These are phyloP conservation scores for Dendrostoma leiphaemia DNA, from an alignment of 2,329 filamentous ascomycete species.

Conservation along the genomic window DNA sequence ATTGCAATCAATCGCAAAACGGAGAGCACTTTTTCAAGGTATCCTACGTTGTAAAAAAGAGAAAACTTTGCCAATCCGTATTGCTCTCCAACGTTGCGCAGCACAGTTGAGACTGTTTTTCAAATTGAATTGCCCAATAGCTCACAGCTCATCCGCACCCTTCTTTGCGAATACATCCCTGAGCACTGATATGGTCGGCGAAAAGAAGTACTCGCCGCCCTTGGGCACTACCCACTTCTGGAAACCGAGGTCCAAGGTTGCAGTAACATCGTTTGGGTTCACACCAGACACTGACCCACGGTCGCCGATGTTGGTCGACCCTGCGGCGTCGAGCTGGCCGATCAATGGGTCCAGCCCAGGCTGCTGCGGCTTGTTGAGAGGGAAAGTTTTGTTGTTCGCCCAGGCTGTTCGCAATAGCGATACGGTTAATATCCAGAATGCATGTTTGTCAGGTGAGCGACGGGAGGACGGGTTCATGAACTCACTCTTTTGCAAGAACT, in stretches of 20 bases:
- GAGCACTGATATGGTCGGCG: conserved; percentile 36
- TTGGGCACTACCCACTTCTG: conserved; percentile 37
- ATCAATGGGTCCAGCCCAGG: conserved; percentile 37
- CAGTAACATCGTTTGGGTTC: conserved; percentile 21
- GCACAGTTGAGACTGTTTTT: background rate
- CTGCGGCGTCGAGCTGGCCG: conserved; percentile 28
- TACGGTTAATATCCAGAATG: no score
- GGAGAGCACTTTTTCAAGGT: background rate
- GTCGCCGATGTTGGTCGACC: conserved; percentile 21
- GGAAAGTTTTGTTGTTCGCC: conserved; percentile 19
- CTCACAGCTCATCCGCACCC: background rate
- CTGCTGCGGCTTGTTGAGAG: conserved; percentile 19
- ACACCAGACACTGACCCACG: conserved; percentile 26
- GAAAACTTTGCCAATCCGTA: no score
- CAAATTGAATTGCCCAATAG: background rate
- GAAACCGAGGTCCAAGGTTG: conserved; percentile 22
- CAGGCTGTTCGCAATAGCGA: conserved; percentile 14
- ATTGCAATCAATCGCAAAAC: background rate
- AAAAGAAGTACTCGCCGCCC: conserved; percentile 47
- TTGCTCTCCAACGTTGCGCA: no score
- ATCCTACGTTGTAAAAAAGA: no score
- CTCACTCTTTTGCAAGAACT: conserved; percentile 36
- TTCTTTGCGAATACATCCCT: conserved; percentile 19
- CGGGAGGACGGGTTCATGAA: no score
- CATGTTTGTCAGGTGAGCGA: no score